Evolutionary conservation across 352 stramenopile species (phyloP).

Genomic region (Phytophthora litchii): DNA sequence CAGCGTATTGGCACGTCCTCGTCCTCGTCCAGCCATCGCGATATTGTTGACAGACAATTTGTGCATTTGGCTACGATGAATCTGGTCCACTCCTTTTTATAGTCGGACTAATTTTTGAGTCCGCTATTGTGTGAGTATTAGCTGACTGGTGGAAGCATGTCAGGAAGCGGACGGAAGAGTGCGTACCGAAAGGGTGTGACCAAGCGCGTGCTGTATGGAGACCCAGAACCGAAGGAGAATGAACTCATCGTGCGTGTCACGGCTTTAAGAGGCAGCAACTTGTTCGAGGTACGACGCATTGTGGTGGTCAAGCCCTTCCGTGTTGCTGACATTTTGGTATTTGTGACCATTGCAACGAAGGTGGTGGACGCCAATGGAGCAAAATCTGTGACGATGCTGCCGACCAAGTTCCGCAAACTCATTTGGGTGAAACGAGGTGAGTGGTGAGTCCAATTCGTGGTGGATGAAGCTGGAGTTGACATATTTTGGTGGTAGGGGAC

Average conservation of each 20-base stretch:
- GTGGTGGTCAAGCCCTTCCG: neutral
- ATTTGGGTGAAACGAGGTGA: slow-evolving; percentile 97
- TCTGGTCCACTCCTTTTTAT: slow-evolving; percentile 23
- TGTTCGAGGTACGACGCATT: slow-evolving; percentile 91
- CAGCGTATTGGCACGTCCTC: slow-evolving; percentile 71
- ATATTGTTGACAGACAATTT: slow-evolving; percentile 7
- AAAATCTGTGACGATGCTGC: slow-evolving; percentile 93
- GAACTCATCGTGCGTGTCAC: slow-evolving; percentile 94
- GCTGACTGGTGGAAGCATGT: slow-evolving; percentile 59
- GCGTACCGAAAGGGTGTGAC: slow-evolving; percentile 94
- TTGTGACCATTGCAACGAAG: slow-evolving; percentile 25
- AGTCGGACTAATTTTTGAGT: slow-evolving; percentile 9
- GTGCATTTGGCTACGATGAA: slow-evolving; percentile 20
- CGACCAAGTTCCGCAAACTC: slow-evolving; percentile 98
- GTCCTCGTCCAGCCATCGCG: slow-evolving; percentile 80
- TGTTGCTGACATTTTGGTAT: slow-evolving; percentile 5
- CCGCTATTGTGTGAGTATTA: too few species aligned
- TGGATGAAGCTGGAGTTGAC: neutral
- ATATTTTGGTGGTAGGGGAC: slow-evolving; percentile 65
- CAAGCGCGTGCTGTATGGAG: slow-evolving; percentile 90
- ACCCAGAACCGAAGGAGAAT: slow-evolving; percentile 89
- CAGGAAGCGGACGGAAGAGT: slow-evolving; percentile 88
- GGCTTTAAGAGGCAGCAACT: slow-evolving; percentile 93
- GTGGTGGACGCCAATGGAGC: slow-evolving; percentile 64
- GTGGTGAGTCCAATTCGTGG: neutral